phyloP scores from a whole-genome alignment of 2,329 filamentous ascomycete genomes.

The Colletotrichum aenigma region DNA sequence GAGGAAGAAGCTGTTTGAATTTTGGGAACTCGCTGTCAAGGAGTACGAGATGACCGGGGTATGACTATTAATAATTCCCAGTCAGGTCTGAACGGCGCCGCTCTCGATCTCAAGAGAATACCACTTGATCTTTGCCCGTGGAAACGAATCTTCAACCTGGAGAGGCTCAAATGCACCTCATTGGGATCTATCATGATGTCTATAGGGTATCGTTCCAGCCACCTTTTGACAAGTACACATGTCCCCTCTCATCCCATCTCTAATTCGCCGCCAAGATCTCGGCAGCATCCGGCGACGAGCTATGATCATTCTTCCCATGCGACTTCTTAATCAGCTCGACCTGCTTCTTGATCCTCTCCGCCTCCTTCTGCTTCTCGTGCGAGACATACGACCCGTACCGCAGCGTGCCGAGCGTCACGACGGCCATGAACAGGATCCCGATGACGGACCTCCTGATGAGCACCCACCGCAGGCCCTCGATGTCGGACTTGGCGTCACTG shows the following conservation, averaged over 20 bases:
- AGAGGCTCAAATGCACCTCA: too few species aligned
- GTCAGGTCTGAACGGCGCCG: too few species aligned
- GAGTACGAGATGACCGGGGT: too few species aligned
- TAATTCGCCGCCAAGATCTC: constrained; percentile 63
- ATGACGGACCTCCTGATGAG: constrained; percentile 67
- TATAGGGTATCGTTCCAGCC: too few species aligned
- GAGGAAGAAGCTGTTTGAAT: too few species aligned
- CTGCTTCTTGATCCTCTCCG: constrained; percentile 44
- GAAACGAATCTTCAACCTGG: too few species aligned
- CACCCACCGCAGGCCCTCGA: constrained; percentile 91
- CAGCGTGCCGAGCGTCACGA: constrained; percentile 63
- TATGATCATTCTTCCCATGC: constrained; percentile 50
- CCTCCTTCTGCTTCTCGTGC: constrained; percentile 53
- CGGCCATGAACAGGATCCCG: constrained; percentile 70
- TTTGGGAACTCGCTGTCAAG: too few species aligned
- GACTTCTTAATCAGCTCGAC: constrained; percentile 47
- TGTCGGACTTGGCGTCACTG: constrained; percentile 88
- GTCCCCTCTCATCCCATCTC: not conserved
- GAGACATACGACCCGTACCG: constrained; percentile 63
- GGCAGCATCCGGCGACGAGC: constrained; percentile 55
- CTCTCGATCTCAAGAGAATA: too few species aligned
- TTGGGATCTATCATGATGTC: too few species aligned
- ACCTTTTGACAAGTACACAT: too few species aligned
- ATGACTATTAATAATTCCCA: too few species aligned
- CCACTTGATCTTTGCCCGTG: too few species aligned